Evolutionary conservation across 345 rosid species (phyloP).

Genomic region (Linum tenue): DNA sequence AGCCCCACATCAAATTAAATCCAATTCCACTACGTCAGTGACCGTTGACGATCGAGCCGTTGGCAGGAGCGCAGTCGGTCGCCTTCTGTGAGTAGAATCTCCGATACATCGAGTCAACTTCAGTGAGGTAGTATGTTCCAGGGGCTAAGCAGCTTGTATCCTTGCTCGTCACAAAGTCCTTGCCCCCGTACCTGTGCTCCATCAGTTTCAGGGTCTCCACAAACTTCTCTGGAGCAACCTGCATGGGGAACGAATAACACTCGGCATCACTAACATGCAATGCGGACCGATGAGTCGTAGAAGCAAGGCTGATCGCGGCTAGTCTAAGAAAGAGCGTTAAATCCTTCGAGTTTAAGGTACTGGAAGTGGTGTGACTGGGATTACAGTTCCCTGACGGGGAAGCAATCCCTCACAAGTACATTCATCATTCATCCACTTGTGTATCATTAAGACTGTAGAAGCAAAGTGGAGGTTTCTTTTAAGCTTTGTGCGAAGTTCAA

Average conservation of each 20-base stretch:
- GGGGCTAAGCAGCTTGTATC: conserved; percentile 77
- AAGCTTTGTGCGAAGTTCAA: not conserved
- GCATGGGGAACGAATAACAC: conserved; percentile 6
- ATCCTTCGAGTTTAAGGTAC: too few relatives aligned
- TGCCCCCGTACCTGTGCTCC: conserved; percentile 98
- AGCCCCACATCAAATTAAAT: not conserved
- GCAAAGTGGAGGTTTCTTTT: not conserved
- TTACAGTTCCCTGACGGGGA: too few relatives aligned
- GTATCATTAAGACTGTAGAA: not conserved
- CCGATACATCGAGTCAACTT: conserved; percentile 86
- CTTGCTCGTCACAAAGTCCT: conserved; percentile 87
- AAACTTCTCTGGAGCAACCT: conserved; percentile 79
- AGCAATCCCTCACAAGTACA: too few relatives aligned
- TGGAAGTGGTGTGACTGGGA: too few relatives aligned
- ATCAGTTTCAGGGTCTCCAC: conserved; percentile 77
- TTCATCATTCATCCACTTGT: too few relatives aligned
- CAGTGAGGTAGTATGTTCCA: conserved; percentile 84
- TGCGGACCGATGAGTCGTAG: too few relatives aligned
- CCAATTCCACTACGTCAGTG: conserved; percentile 28
- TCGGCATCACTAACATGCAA: too few relatives aligned
- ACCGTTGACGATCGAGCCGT: conserved; percentile 49
- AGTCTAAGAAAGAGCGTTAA: too few relatives aligned
- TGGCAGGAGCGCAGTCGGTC: conserved; percentile 8
- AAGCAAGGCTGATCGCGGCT: too few relatives aligned
- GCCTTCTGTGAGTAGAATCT: conserved; percentile 77